Percentiles rank a stretch among this genome's conserved stretches.
Conservation (phyloP, 441 rosid species). For the Heliophila coronopifolia region DNA sequence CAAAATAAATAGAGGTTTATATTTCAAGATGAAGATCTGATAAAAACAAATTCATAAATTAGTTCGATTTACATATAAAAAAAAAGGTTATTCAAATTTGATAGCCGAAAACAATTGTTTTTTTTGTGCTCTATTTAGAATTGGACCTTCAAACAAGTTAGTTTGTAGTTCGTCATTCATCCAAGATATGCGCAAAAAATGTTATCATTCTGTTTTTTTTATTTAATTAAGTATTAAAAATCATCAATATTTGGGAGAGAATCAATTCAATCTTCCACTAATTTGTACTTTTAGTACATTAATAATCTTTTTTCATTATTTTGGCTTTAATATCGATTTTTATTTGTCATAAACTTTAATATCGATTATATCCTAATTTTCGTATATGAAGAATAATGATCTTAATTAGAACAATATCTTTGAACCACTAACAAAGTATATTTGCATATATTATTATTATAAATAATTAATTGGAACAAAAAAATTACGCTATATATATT, state of each 20-base stretch:
- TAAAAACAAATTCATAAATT: no score
- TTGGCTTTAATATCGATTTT: no score
- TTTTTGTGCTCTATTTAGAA: no score
- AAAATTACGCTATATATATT: not conserved
- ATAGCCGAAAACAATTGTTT: no score
- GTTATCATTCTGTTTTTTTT: not conserved
- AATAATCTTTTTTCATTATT: not conserved
- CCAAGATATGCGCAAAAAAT: no score
- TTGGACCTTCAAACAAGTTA: no score
- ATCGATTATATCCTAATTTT: constrained; percentile 5
- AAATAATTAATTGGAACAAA: not conserved
- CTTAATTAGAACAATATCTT: constrained; percentile 17
- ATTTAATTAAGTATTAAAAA: not conserved
- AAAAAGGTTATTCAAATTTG: no score
- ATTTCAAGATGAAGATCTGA: no score
- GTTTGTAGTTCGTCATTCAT: no score
- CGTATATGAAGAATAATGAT: constrained; percentile 12
- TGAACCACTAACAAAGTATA: constrained; percentile 16
- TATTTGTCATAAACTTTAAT: not conserved
- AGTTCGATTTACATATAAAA: no score
- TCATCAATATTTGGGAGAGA: constrained; percentile 15
- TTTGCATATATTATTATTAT: not conserved
- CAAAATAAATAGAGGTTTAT: no score
- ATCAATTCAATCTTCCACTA: constrained; percentile 25
- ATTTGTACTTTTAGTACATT: constrained; percentile 6